Conservation (phyloP, 2,329 filamentous ascomycete species). For the Cyclaneusma minus region DNA sequence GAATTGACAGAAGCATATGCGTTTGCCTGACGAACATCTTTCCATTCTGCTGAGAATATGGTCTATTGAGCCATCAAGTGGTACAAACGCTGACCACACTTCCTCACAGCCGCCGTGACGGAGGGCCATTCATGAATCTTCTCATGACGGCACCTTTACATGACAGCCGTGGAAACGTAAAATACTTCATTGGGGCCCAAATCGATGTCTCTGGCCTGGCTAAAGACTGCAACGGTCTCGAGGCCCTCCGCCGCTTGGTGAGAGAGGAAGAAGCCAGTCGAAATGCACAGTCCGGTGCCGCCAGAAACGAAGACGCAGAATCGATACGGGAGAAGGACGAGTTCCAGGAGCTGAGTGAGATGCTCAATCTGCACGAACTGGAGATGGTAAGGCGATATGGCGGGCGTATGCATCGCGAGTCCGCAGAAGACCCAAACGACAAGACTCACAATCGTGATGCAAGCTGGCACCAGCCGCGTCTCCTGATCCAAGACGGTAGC, state of each 20-base stretch:
- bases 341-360: constrained; percentile 50
- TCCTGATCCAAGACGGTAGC: constrained; percentile 23
- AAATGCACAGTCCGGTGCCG: constrained; percentile 14
- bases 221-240: constrained; percentile 43
- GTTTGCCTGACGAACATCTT: too few relatives aligned
- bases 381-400: constrained; percentile 46
- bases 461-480: constrained; percentile 25
- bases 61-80: not conserved
- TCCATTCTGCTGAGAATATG: not conserved
- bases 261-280: constrained; percentile 17
- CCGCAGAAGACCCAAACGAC: constrained; percentile 24
- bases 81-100: too few relatives aligned
- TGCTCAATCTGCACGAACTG: constrained; percentile 54
- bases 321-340: constrained; percentile 31
- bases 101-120: constrained; percentile 38
- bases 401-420: constrained; percentile 41
- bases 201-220: constrained; percentile 48
- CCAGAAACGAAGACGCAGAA: constrained; percentile 15
- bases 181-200: constrained; percentile 52
- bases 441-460: constrained; percentile 17
- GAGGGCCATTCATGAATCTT: constrained; percentile 52
- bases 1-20: too few relatives aligned
- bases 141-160: constrained; percentile 48
- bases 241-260: constrained; percentile 34
- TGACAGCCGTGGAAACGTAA: constrained; percentile 42